A percentile compares a stretch with the other conserved stretches of the same genome.
Evolutionary conservation across 371 early-diverging fungal genomes (phyloP).

Genomic region (Lichtheimia ornata): DNA sequence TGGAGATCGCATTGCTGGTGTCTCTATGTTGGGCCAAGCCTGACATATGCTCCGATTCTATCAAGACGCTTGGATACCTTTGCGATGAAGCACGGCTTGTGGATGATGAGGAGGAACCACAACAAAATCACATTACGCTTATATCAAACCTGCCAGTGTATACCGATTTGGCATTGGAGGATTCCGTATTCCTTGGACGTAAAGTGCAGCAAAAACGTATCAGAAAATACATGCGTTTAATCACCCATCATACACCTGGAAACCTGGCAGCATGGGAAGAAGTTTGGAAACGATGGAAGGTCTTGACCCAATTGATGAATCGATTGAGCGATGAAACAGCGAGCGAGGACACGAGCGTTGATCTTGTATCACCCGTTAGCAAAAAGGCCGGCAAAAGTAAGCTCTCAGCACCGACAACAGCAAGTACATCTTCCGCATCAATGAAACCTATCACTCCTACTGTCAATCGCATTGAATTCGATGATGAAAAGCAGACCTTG

Average conservation of each 20-base stretch:
- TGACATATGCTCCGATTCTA: slow-evolving; percentile 65
- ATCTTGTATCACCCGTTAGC: background rate
- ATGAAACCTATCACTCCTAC: slow-evolving; percentile 10
- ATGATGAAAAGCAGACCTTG: slow-evolving; percentile 47
- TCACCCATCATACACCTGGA: slow-evolving; percentile 70
- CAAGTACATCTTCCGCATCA: background rate
- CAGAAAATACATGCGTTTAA: slow-evolving; percentile 67
- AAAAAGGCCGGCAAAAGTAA: slow-evolving; percentile 3
- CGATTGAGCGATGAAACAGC: slow-evolving; percentile 36
- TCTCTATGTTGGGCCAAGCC: slow-evolving; percentile 72
- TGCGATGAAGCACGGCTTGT: slow-evolving; percentile 63
- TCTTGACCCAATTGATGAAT: slow-evolving; percentile 50
- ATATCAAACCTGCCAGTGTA: slow-evolving; percentile 71
- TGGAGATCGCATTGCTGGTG: slow-evolving; percentile 78
- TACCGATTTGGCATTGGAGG: slow-evolving; percentile 60
- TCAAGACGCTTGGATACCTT: slow-evolving; percentile 59
- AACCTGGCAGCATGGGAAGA: slow-evolving; percentile 88
- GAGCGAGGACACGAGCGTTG: slow-evolving; percentile 19
- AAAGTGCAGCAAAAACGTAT: slow-evolving; percentile 80
- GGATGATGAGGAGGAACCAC: slow-evolving; percentile 56
- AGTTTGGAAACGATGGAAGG: slow-evolving; percentile 75
- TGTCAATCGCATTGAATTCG: slow-evolving; percentile 26
- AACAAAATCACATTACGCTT: slow-evolving; percentile 56
- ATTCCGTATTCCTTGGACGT: slow-evolving; percentile 61
- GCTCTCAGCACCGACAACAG: background rate